Evolutionary conservation across 202 grass and related monocot genomes (phyloP).

Genomic region (Miscanthus sacchariflorus): DNA sequence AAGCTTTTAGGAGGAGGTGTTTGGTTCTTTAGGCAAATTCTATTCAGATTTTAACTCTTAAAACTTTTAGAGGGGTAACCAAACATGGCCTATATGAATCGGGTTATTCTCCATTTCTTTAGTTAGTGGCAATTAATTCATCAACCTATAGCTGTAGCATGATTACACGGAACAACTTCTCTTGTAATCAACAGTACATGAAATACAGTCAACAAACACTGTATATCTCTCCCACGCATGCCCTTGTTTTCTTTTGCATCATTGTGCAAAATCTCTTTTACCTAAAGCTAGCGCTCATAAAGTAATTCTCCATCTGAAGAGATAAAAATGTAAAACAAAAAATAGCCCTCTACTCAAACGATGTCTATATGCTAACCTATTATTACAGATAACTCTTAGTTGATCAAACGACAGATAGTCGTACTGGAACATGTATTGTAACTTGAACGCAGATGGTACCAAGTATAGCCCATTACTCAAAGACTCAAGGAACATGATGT

Average conservation of each 20-base stretch:
- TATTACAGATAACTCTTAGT: no score
- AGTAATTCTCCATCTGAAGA: neutral
- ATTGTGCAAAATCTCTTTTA: neutral
- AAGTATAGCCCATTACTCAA: no score
- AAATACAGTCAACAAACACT: slow-evolving; percentile 44
- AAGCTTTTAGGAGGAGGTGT: no score
- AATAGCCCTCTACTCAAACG: no score
- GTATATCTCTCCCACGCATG: neutral
- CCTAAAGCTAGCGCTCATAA: neutral
- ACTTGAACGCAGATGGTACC: no score
- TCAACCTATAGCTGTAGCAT: neutral
- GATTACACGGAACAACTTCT: neutral
- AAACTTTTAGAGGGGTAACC: no score
- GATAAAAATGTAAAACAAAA: neutral
- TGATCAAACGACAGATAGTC: no score
- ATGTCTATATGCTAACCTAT: no score
- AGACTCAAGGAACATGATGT: no score
- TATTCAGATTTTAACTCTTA: no score
- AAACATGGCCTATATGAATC: neutral
- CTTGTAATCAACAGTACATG: slow-evolving; percentile 26
- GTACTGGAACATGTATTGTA: no score
- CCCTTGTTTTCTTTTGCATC: neutral
- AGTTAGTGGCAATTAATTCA: slow-evolving; percentile 3
- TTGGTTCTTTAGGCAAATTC: no score
- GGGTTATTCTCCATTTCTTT: neutral